Evolutionary conservation across 805 yeast species (phyloP).

Genomic region (Maudiozyma bulderi): DNA sequence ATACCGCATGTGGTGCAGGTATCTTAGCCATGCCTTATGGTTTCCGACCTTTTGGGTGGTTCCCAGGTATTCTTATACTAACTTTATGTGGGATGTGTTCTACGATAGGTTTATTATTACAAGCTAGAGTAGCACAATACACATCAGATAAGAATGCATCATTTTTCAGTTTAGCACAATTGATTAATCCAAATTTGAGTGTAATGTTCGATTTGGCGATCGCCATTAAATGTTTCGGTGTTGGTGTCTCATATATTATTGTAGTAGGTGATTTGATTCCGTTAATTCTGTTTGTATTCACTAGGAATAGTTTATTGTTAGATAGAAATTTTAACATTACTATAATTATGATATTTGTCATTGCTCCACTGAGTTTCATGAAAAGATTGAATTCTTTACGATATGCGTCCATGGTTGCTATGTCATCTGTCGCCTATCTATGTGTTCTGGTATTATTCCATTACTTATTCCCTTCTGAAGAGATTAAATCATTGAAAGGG

Average conservation of each 20-base stretch:
- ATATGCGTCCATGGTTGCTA: constrained; percentile 76
- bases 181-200: constrained; percentile 51
- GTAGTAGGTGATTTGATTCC: constrained; percentile 68
- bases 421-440: constrained; percentile 71
- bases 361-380: constrained; percentile 53
- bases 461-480: constrained; percentile 32
- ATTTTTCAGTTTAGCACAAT: constrained; percentile 51
- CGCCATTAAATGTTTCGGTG: constrained; percentile 64
- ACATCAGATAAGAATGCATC: constrained; percentile 48
- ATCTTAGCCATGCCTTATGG: constrained; percentile 68
- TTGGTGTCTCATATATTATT: constrained; percentile 55
- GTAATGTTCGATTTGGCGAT: constrained; percentile 59
- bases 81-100: constrained; percentile 24
- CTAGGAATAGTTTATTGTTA: constrained; percentile 28
- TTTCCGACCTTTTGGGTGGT: constrained; percentile 33
- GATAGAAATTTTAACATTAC: constrained; percentile 55
- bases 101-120: constrained; percentile 46
- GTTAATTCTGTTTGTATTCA: constrained; percentile 32
- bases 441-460: constrained; percentile 67
- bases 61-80: constrained; percentile 19
- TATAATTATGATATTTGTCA: constrained; percentile 38
- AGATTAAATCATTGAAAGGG: constrained; percentile 34
- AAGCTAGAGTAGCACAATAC: constrained; percentile 47
- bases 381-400: constrained; percentile 72
- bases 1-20: constrained; percentile 47